Evolutionary conservation across 2,329 filamentous ascomycete species (phyloP), one percentile per base, ranked within the genome.

Genomic region (Ilyonectria mors-panacis): DNA sequence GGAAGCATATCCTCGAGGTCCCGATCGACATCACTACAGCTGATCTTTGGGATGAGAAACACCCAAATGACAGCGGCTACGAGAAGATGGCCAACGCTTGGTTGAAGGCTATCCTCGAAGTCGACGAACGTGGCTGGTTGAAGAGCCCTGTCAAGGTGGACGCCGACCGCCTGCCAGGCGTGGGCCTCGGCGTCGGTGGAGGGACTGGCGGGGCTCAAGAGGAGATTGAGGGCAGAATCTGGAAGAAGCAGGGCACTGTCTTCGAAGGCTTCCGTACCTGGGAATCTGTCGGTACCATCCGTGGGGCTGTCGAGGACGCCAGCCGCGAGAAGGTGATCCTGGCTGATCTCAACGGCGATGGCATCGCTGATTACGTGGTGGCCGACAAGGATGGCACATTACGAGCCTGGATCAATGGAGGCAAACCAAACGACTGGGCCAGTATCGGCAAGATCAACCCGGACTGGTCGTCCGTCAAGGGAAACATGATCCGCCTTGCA

Each of bases 81-180:
- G 67, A 71, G 60, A 81, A 81, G 74, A 82, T 83, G 79, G 81
- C 81, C 19, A 65, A 72, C 21, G 59, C 79, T 7, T 82, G 79
- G 79, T 77, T 76, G 50, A 61, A 48, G 3, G 76, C 73, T 15
- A 76, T 80, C 50, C 55, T 70, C 53, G 72, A 78, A 50, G 78
- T 75, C 5, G 51, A 66, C 19, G 66, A 67, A 9, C 42, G 47
- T 3, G 68, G 54, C 33, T 66, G 66, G 61, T 42, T 76, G 19
- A 59, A 66, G 8, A 21, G 35, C 1, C 68, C 71, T 7, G 63
- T 37, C n/a, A 35, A 53, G 21, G 51, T 39, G 37, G 17, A 39
- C 13, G 17, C 12, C 13, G 17, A 17, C 13, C 12, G 6, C 13
- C 37, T 39, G 6, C 37, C 37, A 17, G 37, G 37, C 12, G 17